These are phyloP conservation scores for Acacia melanoxylon DNA, from an alignment of 306 rosid genomes.

Conservation along the genomic window DNA sequence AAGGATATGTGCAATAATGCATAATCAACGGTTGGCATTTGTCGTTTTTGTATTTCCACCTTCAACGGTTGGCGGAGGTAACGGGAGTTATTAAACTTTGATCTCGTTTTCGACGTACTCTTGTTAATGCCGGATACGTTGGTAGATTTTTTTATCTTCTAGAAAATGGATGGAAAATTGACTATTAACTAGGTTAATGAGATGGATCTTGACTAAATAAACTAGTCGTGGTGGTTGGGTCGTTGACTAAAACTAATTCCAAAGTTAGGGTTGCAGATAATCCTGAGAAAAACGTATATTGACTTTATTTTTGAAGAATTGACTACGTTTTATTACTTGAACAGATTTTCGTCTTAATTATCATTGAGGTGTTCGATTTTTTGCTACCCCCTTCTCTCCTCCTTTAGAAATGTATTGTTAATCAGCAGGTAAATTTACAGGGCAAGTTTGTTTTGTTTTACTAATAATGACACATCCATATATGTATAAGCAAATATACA, in stretches of 20 bases:
- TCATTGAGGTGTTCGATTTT: too few relatives aligned
- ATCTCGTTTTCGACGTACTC: not conserved
- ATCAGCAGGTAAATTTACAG: too few relatives aligned
- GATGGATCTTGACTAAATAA: not conserved
- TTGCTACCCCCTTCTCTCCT: too few relatives aligned
- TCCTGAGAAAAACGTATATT: not conserved
- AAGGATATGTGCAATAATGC: too few relatives aligned
- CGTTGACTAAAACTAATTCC: not conserved
- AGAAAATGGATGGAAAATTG: not conserved
- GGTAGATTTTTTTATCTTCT: not conserved
- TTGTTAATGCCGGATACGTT: not conserved
- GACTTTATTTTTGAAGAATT: not conserved
- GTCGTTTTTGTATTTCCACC: not conserved
- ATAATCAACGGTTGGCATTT: not conserved
- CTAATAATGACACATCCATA: too few relatives aligned
- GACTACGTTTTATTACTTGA: not conserved
- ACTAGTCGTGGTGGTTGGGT: not conserved
- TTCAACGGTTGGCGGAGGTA: not conserved
- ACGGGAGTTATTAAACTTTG: not conserved
- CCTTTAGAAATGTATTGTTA: too few relatives aligned
- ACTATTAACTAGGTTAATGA: not conserved
- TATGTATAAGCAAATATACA: too few relatives aligned
- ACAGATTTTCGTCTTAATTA: too few relatives aligned
- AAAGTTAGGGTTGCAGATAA: not conserved
- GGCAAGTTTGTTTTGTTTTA: too few relatives aligned